Base-by-base conservation (phyloP, 139 green algal species). In the Klebsormidium nitens region DNA sequence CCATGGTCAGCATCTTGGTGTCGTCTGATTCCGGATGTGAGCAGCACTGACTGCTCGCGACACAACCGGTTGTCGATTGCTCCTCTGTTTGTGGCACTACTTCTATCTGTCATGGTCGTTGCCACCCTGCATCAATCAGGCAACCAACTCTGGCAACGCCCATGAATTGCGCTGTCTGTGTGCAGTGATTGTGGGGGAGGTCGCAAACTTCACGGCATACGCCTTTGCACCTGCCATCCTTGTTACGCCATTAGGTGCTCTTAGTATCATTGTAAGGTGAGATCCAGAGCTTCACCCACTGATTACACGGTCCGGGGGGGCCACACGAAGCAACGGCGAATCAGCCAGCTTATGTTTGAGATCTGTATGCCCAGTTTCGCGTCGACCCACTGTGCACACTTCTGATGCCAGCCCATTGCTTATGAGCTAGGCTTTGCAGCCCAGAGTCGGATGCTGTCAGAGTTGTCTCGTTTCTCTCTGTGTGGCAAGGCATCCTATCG, bases 191-290 rank as follows among this genome's bases (percentile, higher is more conserved):
- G 62, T 95, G 5, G 93, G 93, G 0, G 93, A 98, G 74, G 78
- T 88, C 23, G 88, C 89, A 17, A 98, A 98, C 73, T 97, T 98
- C 81, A 91, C 91, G 36, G 93, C 93, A 0, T 98, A 98, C 62
- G 93, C 93, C 1, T 98, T 96, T 85, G 93, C 93, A 1, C 93
- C 93, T 5, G 93, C 93, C 5, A 91, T 96, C 37, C 69, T 98
- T 2, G 93, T 98, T 1, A 98, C 93, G 0, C 93, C 93, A 0
- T 70, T 96, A 2, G 91, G 91, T 1, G 90, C 89, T 0, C 81
- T 96, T 1, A 91, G 81, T 66, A 96, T 97, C 50, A 92, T 66
- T 59, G 42, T 47, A 5, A 66, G 59, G 52, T 61, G 31, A 61
- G 52, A 55, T 55, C 46, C n/a, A n/a, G n/a, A n/a, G n/a, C n/a